These are phyloP conservation scores for Coemansia sp. DNA, from an alignment of 192 early-diverging fungal genomes.

Conservation along the genomic window DNA sequence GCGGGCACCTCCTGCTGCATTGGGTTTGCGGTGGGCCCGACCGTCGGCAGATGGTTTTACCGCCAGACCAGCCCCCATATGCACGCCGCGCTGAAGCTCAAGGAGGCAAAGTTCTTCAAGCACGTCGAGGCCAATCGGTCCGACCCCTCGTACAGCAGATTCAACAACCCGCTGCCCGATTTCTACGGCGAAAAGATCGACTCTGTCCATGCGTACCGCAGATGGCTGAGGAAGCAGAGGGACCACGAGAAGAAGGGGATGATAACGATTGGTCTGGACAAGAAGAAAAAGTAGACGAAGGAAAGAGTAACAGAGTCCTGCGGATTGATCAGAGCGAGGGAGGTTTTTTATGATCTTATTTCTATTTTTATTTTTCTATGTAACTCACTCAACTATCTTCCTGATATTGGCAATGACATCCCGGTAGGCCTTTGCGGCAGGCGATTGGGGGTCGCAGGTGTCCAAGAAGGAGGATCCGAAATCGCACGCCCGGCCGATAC, in stretches of 20 bases:
- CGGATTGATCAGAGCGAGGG: no score
- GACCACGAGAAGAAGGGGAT: constrained; percentile 70
- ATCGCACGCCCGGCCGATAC: constrained; percentile 82
- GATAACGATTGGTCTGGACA: constrained; percentile 59
- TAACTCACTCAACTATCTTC: constrained; percentile 1
- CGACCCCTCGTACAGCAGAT: constrained; percentile 64
- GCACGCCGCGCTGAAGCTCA: constrained; percentile 48
- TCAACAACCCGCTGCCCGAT: constrained; percentile 80
- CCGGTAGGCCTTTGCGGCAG: constrained; percentile 69
- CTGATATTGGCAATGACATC: constrained; percentile 58
- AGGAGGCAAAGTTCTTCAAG: constrained; percentile 61
- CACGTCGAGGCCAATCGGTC: constrained; percentile 67
- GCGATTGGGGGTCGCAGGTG: constrained; percentile 75
- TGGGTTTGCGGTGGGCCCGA: constrained; percentile 66
- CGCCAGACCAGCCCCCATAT: constrained; percentile 54
- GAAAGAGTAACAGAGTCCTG: no score
- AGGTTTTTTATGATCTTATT: no score
- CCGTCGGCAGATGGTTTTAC: constrained; percentile 63
- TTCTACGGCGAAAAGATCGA: constrained; percentile 93
- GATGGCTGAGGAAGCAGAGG: constrained; percentile 87
- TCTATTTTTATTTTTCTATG: constrained; percentile 5
- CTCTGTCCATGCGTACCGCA: constrained; percentile 76
- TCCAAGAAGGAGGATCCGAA: constrained; percentile 88
- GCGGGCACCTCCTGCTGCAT: constrained; percentile 60
- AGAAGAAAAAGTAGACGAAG: constrained; percentile 9